Percentiles rank a stretch among this genome's conserved stretches.
phyloP scores from a whole-genome alignment of 2,329 filamentous ascomycete species.

The Pseudodiploospora longispora region DNA sequence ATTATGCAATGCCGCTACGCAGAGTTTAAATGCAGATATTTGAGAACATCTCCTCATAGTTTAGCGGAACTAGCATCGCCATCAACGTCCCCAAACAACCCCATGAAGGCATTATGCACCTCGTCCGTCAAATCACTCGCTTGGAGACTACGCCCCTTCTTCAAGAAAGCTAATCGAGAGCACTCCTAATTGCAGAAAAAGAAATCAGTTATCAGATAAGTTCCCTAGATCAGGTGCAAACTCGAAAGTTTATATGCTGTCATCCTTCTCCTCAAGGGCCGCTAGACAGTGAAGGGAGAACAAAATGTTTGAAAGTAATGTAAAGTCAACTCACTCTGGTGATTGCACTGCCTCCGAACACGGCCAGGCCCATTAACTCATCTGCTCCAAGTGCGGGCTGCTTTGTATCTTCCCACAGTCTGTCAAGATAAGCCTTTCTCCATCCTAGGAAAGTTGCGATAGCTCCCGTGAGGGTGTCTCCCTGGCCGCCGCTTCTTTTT shows the following conservation, averaged over 20 bases:
- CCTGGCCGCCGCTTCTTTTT: conserved; percentile 91
- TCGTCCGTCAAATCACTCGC: conserved; percentile 89
- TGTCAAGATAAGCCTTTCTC: conserved; percentile 77
- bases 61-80: conserved; percentile 27
- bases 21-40: too few species aligned
- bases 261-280: background rate
- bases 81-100: conserved; percentile 66
- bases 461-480: conserved; percentile 86
- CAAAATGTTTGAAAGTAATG: background rate
- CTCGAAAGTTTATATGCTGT: background rate
- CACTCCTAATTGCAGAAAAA: conserved; percentile 48
- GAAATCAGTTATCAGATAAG: background rate
- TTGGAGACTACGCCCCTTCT: conserved; percentile 81
- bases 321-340: conserved; percentile 56
- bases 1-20: background rate
- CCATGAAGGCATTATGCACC: conserved; percentile 73
- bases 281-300: background rate
- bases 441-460: conserved; percentile 85
- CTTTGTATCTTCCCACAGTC: conserved; percentile 59
- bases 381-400: conserved; percentile 35
- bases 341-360: conserved; percentile 78
- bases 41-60: conserved; percentile 18
- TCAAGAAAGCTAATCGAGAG: conserved; percentile 76
- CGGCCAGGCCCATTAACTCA: conserved; percentile 67
- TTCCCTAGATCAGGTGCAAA: background rate